A percentile compares a stretch with the other conserved stretches of the same genome.
phyloP scores from a whole-genome alignment of 2,329 filamentous ascomycete species.

The Cladosporium sp. region DNA sequence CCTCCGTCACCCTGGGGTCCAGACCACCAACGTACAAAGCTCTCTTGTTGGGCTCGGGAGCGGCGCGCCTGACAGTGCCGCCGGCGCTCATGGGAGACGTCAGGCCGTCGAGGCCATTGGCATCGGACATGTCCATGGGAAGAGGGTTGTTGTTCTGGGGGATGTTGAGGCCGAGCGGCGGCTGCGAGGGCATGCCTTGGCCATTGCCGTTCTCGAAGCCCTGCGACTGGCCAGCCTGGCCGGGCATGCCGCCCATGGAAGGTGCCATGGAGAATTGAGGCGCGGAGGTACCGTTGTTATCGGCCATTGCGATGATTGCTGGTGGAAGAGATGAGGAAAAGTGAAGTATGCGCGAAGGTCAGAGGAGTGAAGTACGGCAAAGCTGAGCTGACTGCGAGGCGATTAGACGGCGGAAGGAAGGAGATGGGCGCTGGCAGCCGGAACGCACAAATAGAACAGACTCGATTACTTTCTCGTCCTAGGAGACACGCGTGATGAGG shows the following conservation, averaged over 20 bases:
- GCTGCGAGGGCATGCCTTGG: slow-evolving; percentile 84
- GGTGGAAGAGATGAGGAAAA: slow-evolving; percentile 3
- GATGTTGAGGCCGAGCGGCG: slow-evolving; percentile 65
- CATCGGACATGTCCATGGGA: slow-evolving; percentile 67
- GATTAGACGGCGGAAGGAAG: slow-evolving; percentile 7
- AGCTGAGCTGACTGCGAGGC: slow-evolving; percentile 11
- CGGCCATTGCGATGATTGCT: slow-evolving; percentile 5
- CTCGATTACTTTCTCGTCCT: slow-evolving; percentile 4
- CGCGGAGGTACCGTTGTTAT: slow-evolving; percentile 5
- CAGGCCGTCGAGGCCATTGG: slow-evolving; percentile 64
- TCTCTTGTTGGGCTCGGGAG: slow-evolving; percentile 97
- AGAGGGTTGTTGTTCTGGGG: slow-evolving; percentile 96
- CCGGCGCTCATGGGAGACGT: slow-evolving; percentile 82
- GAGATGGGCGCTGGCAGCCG: neutral
- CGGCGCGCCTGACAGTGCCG: slow-evolving; percentile 79
- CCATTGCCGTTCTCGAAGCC: slow-evolving; percentile 64
- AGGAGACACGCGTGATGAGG: neutral
- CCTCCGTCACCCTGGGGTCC: slow-evolving; percentile 91
- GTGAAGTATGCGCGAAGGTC: slow-evolving; percentile 3
- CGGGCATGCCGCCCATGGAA: slow-evolving; percentile 5
- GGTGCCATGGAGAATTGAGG: slow-evolving; percentile 8
- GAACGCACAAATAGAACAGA: slow-evolving; percentile 7
- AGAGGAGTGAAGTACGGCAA: slow-evolving; percentile 5
- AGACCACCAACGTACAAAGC: slow-evolving; percentile 93
- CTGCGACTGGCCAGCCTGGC: slow-evolving; percentile 37